These are phyloP conservation scores for Omphalotus guepiniiformis DNA, from an alignment of 768 basidiomycete genomes.

Conservation along the genomic window DNA sequence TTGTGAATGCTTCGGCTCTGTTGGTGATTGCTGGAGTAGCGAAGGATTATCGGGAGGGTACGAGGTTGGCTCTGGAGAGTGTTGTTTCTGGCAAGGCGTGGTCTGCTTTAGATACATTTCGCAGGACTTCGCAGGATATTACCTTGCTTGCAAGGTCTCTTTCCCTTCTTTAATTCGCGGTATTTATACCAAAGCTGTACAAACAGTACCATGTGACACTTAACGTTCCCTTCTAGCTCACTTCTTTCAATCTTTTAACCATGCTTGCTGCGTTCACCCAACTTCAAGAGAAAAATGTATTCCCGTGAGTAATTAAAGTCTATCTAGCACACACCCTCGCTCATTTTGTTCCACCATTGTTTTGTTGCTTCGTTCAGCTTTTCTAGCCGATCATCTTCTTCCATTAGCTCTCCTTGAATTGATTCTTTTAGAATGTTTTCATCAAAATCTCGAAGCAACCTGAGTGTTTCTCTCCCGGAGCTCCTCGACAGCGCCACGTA, in stretches of 20 bases:
- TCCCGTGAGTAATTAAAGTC: too few relatives aligned
- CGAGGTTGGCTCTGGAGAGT: conserved; percentile 59
- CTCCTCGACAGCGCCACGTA: neutral
- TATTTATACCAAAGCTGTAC: too few relatives aligned
- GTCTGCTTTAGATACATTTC: conserved; percentile 48
- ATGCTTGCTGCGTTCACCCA: too few relatives aligned
- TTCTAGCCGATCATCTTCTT: neutral
- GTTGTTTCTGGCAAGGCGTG: conserved; percentile 57
- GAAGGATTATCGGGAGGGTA: conserved; percentile 64
- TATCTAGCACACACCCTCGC: too few relatives aligned
- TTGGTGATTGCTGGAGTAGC: conserved; percentile 82
- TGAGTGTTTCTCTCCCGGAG: neutral
- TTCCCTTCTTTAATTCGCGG: too few relatives aligned
- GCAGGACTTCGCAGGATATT: too few relatives aligned
- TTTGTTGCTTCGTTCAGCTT: neutral
- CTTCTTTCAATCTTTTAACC: too few relatives aligned
- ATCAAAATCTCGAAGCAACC: neutral
- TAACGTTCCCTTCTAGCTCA: too few relatives aligned
- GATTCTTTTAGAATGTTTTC: neutral
- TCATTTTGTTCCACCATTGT: conserved; percentile 2
- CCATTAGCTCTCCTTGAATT: neutral
- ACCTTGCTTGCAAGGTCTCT: too few relatives aligned
- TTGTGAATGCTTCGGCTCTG: conserved; percentile 87
- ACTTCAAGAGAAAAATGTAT: too few relatives aligned
- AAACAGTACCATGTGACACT: too few relatives aligned